Evolutionary conservation across 441 rosid genomes (phyloP), one percentile per base, ranked within the genome.

Genomic region (Sinapis alba): DNA sequence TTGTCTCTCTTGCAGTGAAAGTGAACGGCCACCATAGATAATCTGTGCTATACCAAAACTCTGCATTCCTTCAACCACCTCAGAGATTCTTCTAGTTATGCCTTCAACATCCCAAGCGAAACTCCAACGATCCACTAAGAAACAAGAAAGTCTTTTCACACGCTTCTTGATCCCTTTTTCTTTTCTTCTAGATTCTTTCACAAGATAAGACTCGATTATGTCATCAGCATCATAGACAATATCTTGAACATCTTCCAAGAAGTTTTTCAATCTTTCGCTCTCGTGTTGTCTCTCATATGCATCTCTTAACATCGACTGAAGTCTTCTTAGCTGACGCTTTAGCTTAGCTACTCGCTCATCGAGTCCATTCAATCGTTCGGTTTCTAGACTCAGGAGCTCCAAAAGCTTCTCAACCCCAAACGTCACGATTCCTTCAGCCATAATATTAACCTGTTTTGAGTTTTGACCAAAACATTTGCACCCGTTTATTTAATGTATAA

Each of bases 181-280:
- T 43, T 59, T 58, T 27, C 51, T 12, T 47, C 58, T 43, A 0
- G 32, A 8, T 34, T 70, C 61, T 19, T 73, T 73, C 4, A 74
- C n/a, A 63, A 16, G 43, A 51, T 54, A 77, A 0, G 38, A 34
- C 18, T 80, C 79, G 1, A 78, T 68, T 10, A 69, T 18, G 6
- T 80, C 84, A 24, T 83, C 82, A 5, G 71, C 79, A 20, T 82
- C 80, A 26, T 64, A 71, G 19, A 78, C 82, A 6, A 64, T 73
- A 18, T 83, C 79, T n/a, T 73, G 68, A 36, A 75, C 43, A 41
- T 80, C 69, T 36, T 73, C 68, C 27, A 72, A 73, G 51, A 66
- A 75, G 23, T 62, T 66, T 28, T 75, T 70, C 57, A 78, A 69
- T 18, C 47, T 20, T 30, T 75, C 30, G 21, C 58, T 68, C 1